Conservation (phyloP, 140 eudicot species). For the Anethum foeniculum region DNA sequence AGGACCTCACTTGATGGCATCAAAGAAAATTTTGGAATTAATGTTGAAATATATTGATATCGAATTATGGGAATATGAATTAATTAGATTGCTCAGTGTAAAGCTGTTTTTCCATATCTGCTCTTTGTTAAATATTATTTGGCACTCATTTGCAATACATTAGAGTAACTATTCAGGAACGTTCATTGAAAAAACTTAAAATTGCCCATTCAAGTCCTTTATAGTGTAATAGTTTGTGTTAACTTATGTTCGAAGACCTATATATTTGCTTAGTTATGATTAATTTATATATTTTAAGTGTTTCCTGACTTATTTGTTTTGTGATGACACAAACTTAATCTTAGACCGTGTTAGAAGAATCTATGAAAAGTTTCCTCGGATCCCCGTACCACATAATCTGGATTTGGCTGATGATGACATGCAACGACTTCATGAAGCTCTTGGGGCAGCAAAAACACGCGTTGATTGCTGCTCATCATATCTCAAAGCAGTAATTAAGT, state of each 20-base stretch:
- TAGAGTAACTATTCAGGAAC: background rate
- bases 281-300: background rate
- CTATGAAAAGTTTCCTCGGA: constrained; percentile 70
- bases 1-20: background rate
- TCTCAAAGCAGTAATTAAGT: constrained; percentile 80
- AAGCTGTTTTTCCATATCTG: background rate
- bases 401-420: constrained; percentile 76
- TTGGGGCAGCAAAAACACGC: constrained; percentile 91
- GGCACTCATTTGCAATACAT: background rate
- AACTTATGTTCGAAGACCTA: background rate
- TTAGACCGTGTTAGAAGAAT: constrained; percentile 78
- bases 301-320: background rate
- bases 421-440: constrained; percentile 64
- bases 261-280: background rate
- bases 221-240: background rate
- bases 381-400: constrained; percentile 70
- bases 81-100: background rate
- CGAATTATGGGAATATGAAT: background rate
- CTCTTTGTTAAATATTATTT: background rate
- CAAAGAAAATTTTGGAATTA: background rate
- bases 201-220: background rate
- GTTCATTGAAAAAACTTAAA: background rate
- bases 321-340: constrained; percentile 18
- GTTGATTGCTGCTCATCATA: constrained; percentile 79
- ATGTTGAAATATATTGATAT: too few species aligned